phyloP scores from a whole-genome alignment of 345 rosid genomes.

The Melastoma malabathricum region DNA sequence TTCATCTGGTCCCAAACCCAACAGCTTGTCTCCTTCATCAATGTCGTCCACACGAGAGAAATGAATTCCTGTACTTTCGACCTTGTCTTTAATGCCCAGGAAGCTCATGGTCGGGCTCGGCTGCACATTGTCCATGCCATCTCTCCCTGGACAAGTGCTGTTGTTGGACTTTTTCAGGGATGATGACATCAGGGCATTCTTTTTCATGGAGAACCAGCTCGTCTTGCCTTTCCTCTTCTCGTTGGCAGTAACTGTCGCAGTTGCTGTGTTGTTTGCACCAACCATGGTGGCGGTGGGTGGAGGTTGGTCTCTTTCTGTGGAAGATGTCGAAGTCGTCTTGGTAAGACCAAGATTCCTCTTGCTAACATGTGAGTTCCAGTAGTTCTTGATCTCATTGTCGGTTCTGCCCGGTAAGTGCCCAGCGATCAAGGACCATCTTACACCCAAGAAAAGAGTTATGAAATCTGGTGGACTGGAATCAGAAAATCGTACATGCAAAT shows the following conservation, averaged over 20 bases:
- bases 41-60: neutral
- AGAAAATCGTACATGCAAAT: no score
- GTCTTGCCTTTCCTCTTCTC: neutral
- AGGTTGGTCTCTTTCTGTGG: neutral
- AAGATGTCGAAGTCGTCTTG: neutral
- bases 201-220: constrained; percentile 30
- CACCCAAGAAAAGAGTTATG: no score
- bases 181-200: constrained; percentile 22
- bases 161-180: constrained; percentile 8
- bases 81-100: neutral
- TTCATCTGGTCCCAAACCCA: constrained; percentile 40
- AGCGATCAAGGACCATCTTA: constrained; percentile 63
- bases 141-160: neutral
- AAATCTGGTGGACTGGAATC: no score
- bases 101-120: no score
- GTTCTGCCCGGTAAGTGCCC: constrained; percentile 74
- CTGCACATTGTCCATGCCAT: neutral
- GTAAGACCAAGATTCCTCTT: constrained; percentile 40
- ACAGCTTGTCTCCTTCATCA: neutral
- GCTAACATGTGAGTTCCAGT: constrained; percentile 77
- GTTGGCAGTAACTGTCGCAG: no score
- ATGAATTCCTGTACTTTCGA: neutral
- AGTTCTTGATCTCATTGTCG: constrained; percentile 83
- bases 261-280: constrained; percentile 2
- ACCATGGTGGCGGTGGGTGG: constrained; percentile 2